Conservation (phyloP, 192 early-diverging fungal species). For the Gonapodya prolifera region DNA sequence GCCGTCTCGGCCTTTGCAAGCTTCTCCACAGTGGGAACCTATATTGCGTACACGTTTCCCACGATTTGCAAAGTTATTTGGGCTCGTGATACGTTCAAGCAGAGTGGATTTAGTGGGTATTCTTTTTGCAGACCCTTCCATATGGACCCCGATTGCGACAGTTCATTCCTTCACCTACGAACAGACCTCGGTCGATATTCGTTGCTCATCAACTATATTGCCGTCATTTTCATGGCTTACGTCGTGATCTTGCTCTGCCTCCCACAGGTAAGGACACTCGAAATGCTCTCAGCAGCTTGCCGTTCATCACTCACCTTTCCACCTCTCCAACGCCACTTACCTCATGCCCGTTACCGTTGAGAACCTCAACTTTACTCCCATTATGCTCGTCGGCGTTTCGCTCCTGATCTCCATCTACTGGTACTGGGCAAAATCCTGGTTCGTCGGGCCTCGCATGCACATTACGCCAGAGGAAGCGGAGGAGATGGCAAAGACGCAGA, state of each 20-base stretch:
- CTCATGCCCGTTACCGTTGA: slow-evolving; percentile 5
- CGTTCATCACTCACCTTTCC: too few relatives aligned
- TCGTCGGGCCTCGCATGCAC: slow-evolving; percentile 7
- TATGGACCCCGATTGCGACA: too few relatives aligned
- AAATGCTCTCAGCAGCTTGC: too few relatives aligned
- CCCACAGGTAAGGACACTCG: too few relatives aligned
- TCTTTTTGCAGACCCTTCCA: too few relatives aligned
- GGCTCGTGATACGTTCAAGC: background rate
- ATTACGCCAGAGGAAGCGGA: background rate
- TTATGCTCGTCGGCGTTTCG: slow-evolving; percentile 2
- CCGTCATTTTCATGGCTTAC: background rate
- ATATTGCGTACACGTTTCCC: slow-evolving; percentile 1
- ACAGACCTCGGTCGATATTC: slow-evolving; percentile 3
- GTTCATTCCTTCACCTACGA: background rate
- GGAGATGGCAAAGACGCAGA: background rate
- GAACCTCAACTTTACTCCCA: background rate
- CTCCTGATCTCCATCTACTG: background rate
- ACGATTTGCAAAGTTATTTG: background rate
- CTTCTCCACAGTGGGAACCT: background rate
- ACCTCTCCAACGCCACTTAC: too few relatives aligned
- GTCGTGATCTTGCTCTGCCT: slow-evolving; percentile 2
- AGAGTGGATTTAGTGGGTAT: background rate
- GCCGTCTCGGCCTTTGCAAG: background rate
- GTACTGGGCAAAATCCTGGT: slow-evolving; percentile 20
- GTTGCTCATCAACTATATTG: background rate